Conservation (phyloP, 495 filamentous ascomycete genomes). For the Trichocladium uniseriatum region DNA sequence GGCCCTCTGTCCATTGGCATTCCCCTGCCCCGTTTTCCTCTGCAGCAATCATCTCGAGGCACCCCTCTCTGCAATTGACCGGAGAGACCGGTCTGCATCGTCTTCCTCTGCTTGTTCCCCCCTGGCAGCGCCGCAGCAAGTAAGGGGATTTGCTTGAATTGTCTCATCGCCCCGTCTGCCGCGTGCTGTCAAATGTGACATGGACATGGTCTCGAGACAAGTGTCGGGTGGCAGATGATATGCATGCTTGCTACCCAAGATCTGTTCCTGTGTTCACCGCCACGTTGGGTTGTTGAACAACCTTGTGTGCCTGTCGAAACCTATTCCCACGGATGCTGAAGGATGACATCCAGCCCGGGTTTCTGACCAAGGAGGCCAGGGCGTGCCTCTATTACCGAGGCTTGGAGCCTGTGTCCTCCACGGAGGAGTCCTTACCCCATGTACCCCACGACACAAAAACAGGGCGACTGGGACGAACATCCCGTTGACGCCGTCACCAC, state of each 20-base stretch:
- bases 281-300: slow-evolving; percentile 26
- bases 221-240: slow-evolving; percentile 25
- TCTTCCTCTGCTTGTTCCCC: too few species aligned
- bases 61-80: slow-evolving; percentile 10
- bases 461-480: too few species aligned
- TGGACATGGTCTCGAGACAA: slow-evolving; percentile 23
- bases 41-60: slow-evolving; percentile 1
- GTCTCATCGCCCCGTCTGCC: slow-evolving; percentile 11
- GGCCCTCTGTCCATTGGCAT: neutral
- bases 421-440: too few species aligned
- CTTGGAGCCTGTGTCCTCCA: too few species aligned
- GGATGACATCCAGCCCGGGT: slow-evolving; percentile 21
- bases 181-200: slow-evolving; percentile 15
- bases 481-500: too few species aligned
- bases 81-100: neutral
- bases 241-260: slow-evolving; percentile 31
- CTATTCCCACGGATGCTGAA: slow-evolving; percentile 17
- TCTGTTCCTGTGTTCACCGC: slow-evolving; percentile 29
- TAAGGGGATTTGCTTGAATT: slow-evolving; percentile 5
- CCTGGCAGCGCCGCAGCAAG: neutral
- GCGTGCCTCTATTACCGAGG: slow-evolving; percentile 15
- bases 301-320: slow-evolving; percentile 16
- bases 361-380: slow-evolving; percentile 6
- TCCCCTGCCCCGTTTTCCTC: neutral
- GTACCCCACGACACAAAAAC: too few species aligned